Base-by-base conservation (phyloP, 2,329 filamentous ascomycete species). In the Pezicula radicicola region DNA sequence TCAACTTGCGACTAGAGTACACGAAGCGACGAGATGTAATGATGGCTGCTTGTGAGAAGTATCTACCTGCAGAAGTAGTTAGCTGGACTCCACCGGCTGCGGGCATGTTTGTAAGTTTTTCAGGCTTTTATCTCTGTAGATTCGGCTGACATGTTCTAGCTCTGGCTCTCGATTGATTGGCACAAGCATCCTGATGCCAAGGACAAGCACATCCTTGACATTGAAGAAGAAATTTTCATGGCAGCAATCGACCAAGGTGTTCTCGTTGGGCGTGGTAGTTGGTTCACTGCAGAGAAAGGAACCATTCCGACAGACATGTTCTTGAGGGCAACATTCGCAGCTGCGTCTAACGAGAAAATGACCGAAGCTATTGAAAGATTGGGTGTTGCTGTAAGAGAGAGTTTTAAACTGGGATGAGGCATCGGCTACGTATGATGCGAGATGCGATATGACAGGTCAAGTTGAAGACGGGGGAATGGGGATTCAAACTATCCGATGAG, bases 251-350 rank as follows among this genome's bases (percentile, higher is more conserved):
- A 84, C 6, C 81, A 86, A 61, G 87, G 88, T 30, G 88, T 92
- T 6, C 76, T 97, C 44, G 78, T 92, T 2, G 90, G 89, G 53
- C 80, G 88, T 46, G 92, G 92, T 4, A 92, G 87, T 41, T 97
- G 91, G 91, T 97, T 97, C 78, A 80, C 83, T 55, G 88, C 91
- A 1, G 87, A 93, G 66, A 79, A 77, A 44, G 76, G 74, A 15
- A 64, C 70, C 48, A 73, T 75, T 52, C 52, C 51, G 65, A 75
- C 71, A 6, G 74, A 74, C 8, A 74, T 75, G 3, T 96, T 89
- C 73, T 94, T 96, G 76, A 81, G 93, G 48, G 84, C 89, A 2
- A 97, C 92, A 0, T 97, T 87, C 73, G 91, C 91, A 1, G 85
- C 90, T 21, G 90, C 91, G 2, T 84, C 81, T 18, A 75, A 78